Conservation (phyloP, 176 grass and related monocot species). For the Avena insularis region DNA sequence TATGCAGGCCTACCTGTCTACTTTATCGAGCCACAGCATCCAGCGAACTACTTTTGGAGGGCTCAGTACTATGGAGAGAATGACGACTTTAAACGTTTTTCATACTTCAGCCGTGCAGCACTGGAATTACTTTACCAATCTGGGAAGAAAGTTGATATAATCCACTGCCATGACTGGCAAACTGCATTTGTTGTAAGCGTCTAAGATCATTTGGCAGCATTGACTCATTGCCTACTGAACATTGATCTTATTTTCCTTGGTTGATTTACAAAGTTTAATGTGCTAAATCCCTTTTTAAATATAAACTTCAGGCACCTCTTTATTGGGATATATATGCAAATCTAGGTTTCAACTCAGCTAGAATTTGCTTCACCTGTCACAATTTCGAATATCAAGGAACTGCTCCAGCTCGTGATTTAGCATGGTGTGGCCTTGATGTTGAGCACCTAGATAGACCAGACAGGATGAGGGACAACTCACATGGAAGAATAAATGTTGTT, state of each 20-base stretch:
- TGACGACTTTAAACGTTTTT: constrained; percentile 95
- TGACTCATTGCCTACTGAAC: constrained; percentile 32
- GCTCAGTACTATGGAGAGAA: constrained; percentile 91
- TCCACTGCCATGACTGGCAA: constrained; percentile 99
- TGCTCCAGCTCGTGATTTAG: constrained; percentile 78
- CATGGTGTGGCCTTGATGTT: constrained; percentile 88
- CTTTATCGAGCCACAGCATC: constrained; percentile 96
- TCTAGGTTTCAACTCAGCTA: constrained; percentile 84
- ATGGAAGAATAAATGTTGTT: constrained; percentile 90
- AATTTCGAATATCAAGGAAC: constrained; percentile 98
- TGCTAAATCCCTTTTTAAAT: constrained; percentile 11
- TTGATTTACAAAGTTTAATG: constrained; percentile 24
- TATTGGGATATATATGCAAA: constrained; percentile 97
- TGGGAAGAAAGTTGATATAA: constrained; percentile 92
- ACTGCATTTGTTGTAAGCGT: constrained; percentile 91
- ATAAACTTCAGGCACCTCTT: constrained; percentile 72
- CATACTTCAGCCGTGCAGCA: constrained; percentile 89
- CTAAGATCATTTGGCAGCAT: constrained; percentile 13
- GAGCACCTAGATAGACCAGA: constrained; percentile 81
- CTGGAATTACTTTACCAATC: constrained; percentile 81
- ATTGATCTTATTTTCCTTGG: constrained; percentile 31
- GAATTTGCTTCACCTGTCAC: constrained; percentile 98
- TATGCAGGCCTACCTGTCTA: constrained; percentile 90
- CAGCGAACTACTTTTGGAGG: constrained; percentile 82
- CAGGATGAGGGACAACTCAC: constrained; percentile 86